Conservation (phyloP, 2,329 filamentous ascomycete genomes). For the Tolypocladium cylindrosporum region DNA sequence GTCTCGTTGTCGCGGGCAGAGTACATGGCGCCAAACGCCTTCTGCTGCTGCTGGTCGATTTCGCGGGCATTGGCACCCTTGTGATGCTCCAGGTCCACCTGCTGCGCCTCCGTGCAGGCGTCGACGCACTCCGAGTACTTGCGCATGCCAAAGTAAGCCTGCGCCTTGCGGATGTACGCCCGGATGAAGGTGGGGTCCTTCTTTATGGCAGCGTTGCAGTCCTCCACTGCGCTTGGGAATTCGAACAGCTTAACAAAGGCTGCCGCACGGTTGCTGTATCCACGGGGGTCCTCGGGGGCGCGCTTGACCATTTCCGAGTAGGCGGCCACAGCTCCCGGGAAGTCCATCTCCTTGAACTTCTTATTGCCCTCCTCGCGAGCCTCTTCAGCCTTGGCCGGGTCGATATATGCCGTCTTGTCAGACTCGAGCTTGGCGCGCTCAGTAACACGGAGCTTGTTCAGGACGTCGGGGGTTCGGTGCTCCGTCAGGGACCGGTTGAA, state of each 20-base stretch:
- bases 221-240: conserved; percentile 85
- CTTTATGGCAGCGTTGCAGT: conserved; percentile 87
- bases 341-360: conserved; percentile 95
- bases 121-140: conserved; percentile 95
- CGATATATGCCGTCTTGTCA: conserved; percentile 72
- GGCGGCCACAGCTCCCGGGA: conserved; percentile 86
- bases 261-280: conserved; percentile 94
- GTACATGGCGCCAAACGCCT: conserved; percentile 86
- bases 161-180: conserved; percentile 92
- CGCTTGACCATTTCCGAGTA: conserved; percentile 98
- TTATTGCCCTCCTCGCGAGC: conserved; percentile 89
- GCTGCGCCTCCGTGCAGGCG: conserved; percentile 69
- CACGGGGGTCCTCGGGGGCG: conserved; percentile 81
- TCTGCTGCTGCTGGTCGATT: conserved; percentile 90
- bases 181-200: conserved; percentile 87
- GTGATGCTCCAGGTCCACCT: conserved; percentile 61
- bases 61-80: conserved; percentile 74
- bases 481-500: conserved; percentile 93
- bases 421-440: conserved; percentile 77
- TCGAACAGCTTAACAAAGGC: conserved; percentile 95
- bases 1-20: conserved; percentile 85
- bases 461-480: conserved; percentile 88
- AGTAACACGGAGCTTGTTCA: conserved; percentile 81
- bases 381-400: conserved; percentile 87
- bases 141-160: conserved; percentile 94